Evolutionary conservation across 2,329 filamentous ascomycete genomes (phyloP), one percentile per base, ranked within the genome.

Genomic region (Coniochaeta hoffmannii): DNA sequence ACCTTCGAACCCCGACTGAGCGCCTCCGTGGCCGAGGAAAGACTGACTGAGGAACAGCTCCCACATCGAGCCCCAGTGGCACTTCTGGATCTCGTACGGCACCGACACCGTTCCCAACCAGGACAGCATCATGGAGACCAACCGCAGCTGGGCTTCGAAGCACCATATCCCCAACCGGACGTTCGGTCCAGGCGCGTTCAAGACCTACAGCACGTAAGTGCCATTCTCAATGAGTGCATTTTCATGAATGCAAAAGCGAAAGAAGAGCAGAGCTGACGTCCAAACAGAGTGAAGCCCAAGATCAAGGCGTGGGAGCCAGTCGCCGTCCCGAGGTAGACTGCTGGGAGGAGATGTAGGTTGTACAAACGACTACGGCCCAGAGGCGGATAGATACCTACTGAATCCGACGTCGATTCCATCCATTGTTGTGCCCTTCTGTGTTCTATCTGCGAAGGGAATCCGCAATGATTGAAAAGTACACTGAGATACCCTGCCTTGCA

Each of bases 41-140:
- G 15, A 30, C 46, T 52, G 17, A 54, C 53, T 17, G 28, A 32
- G 31, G 54, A 34, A 57, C 61, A 88, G 85, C 59, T 83, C 83
- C 57, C 90, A 97, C 55, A 89, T 97, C 65, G 93, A 97, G 74
- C 92, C 93, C 53, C 89, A 93, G 73, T 99, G 94, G 94, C 94
- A 97, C 76, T 90, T 89, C 30, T 99, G 94, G 94, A 91, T 99
- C 64, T 90, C 90, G 62, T 97, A 99, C 76, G 77, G 86, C 74
- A 86, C 96, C 65, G 91, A 97, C 73, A 88, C 89, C 73, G 85
- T 93, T 35, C 94, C 94, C 1, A 82, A 79, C 35, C 73, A 87
- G 66, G 94, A 99, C 70, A 76, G 85, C 53, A 71, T 94, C 59
- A 68, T 95, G 62, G 72, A 84, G 50, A 50, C 44, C 26, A 58